Evolutionary conservation across 352 stramenopile genomes (phyloP).

Genomic region (Blastocystis sp.): DNA sequence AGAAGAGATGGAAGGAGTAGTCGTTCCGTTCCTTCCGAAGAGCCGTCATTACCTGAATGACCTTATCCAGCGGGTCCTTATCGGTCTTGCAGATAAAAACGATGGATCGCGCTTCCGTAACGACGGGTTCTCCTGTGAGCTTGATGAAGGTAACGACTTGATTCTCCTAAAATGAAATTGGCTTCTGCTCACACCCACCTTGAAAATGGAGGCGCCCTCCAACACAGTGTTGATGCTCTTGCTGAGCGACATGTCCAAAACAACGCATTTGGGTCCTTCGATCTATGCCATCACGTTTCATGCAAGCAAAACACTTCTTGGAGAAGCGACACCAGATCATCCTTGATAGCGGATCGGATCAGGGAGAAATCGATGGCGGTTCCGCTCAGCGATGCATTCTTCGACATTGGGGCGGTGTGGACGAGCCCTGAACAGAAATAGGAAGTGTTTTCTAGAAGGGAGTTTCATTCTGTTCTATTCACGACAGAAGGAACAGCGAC

Average conservation of each 20-base stretch:
- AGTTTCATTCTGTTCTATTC: constrained; percentile 41
- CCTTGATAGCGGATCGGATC: constrained; percentile 27
- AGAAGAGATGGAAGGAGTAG: constrained; percentile 34
- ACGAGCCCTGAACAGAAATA: neutral
- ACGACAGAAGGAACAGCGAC: neutral
- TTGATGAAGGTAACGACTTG: constrained; percentile 40
- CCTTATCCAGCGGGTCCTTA: neutral
- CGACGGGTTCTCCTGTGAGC: constrained; percentile 15
- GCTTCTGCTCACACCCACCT: neutral
- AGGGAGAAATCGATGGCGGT: constrained; percentile 28
- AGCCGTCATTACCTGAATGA: neutral
- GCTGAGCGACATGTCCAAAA: constrained; percentile 55
- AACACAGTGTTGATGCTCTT: constrained; percentile 59
- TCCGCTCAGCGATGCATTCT: constrained; percentile 24
- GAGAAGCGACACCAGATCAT: constrained; percentile 23
- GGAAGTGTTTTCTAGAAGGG: constrained; percentile 24
- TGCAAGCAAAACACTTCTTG: neutral
- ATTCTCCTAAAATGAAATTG: constrained; percentile 10
- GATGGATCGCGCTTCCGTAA: constrained; percentile 43
- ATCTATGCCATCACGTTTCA: constrained; percentile 10
- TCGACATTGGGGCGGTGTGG: constrained; percentile 14
- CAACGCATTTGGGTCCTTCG: constrained; percentile 52
- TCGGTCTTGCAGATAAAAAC: constrained; percentile 39
- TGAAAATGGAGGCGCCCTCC: constrained; percentile 58
- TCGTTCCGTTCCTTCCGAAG: neutral